These are phyloP conservation scores for Leccinum olivaceopallidum DNA, from an alignment of 768 basidiomycete species.

Conservation along the genomic window DNA sequence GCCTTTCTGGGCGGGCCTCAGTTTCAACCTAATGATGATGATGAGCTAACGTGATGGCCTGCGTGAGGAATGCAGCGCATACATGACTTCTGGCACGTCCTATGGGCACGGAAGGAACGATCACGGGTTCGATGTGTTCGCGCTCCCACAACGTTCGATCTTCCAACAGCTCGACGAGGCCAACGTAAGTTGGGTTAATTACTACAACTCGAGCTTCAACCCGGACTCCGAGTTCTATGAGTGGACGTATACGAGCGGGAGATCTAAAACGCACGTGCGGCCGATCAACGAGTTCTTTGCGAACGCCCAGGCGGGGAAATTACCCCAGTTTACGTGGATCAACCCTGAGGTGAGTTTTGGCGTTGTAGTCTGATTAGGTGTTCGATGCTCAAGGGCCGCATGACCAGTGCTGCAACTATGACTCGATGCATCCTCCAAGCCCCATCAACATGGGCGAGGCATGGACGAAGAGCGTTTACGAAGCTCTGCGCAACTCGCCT, in stretches of 20 bases:
- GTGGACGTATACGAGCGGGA: constrained; percentile 22
- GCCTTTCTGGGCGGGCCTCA: neutral
- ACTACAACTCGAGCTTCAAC: constrained; percentile 30
- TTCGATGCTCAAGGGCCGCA: neutral
- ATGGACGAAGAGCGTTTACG: constrained; percentile 26
- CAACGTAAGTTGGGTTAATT: constrained; percentile 27
- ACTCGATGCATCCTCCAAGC: constrained; percentile 30
- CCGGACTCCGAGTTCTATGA: constrained; percentile 25
- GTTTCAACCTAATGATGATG: neutral
- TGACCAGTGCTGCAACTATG: constrained; percentile 22
- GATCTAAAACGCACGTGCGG: constrained; percentile 15
- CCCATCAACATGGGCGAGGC: constrained; percentile 28
- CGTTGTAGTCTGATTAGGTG: neutral
- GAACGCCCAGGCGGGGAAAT: constrained; percentile 22
- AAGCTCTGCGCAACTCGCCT: constrained; percentile 25
- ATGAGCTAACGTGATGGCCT: neutral
- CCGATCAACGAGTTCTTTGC: constrained; percentile 20
- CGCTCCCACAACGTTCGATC: constrained; percentile 28
- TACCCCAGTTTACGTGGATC: constrained; percentile 30
- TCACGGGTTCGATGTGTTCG: constrained; percentile 15
- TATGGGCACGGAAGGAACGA: constrained; percentile 26
- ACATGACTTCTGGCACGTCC: constrained; percentile 29
- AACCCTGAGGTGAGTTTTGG: constrained; percentile 25
- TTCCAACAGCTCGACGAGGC: constrained; percentile 29
- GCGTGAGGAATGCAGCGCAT: constrained; percentile 13